These are phyloP conservation scores for Kalaharituber pfeilii DNA, from an alignment of 2,329 filamentous ascomycete species.

Conservation along the genomic window DNA sequence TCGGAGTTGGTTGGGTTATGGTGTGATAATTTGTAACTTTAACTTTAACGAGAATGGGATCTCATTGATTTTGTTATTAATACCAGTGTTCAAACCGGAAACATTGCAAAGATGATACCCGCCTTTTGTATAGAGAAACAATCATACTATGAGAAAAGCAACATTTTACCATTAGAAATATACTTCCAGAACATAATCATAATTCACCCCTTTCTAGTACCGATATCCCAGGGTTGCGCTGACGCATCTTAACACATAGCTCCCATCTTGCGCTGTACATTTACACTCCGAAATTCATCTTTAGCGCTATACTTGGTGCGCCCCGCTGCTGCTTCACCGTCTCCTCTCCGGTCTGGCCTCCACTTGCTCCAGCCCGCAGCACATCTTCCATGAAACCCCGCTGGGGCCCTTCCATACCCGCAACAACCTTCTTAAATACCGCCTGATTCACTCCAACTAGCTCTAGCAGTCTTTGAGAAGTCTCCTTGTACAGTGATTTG, in stretches of 20 bases:
- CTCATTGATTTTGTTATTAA: too few species aligned
- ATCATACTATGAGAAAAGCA: too few species aligned
- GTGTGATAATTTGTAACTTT: too few species aligned
- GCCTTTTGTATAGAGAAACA: too few species aligned
- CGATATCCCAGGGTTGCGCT: too few species aligned
- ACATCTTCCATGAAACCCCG: constrained; percentile 66
- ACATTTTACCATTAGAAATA: too few species aligned
- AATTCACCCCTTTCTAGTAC: too few species aligned
- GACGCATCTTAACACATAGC: neutral
- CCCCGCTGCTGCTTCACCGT: constrained; percentile 33
- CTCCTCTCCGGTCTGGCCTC: constrained; percentile 30
- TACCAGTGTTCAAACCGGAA: too few species aligned
- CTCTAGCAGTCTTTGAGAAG: constrained; percentile 59
- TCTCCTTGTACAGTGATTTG: constrained; percentile 46
- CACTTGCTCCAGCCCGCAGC: constrained; percentile 39
- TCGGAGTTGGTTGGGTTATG: too few species aligned
- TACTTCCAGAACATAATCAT: too few species aligned
- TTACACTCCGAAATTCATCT: constrained; percentile 40
- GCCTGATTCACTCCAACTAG: constrained; percentile 57
- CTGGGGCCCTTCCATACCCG: constrained; percentile 50
- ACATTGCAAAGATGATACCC: too few species aligned
- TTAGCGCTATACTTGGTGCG: constrained; percentile 69
- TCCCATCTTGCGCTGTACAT: neutral
- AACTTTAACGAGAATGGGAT: too few species aligned
- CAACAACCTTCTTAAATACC: constrained; percentile 58